Evolutionary conservation across 495 filamentous ascomycete genomes (phyloP).

Genomic region (Penicillium maclennaniae): DNA sequence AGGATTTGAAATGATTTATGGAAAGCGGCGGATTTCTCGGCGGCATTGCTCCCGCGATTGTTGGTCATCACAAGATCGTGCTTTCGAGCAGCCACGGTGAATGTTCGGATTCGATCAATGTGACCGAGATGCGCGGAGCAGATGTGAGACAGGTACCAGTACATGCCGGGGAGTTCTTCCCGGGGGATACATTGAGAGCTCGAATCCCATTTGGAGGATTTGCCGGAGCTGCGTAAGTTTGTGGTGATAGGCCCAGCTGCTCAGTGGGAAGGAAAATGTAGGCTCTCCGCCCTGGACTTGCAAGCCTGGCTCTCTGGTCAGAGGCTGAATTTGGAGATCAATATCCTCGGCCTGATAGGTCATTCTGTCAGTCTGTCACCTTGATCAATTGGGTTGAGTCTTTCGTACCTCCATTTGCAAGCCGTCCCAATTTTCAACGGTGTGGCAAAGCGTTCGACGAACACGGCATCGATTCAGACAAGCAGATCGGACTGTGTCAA

Average conservation of each 20-base stretch:
- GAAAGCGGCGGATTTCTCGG: constrained; percentile 36
- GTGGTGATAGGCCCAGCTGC: constrained; percentile 84
- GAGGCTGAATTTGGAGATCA: constrained; percentile 64
- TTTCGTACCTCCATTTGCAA: constrained; percentile 67
- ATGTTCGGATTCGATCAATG: constrained; percentile 67
- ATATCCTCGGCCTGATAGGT: constrained; percentile 60
- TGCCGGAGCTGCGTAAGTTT: constrained; percentile 84
- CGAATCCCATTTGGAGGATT: constrained; percentile 92
- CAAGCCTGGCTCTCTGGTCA: constrained; percentile 59
- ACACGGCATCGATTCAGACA: constrained; percentile 89
- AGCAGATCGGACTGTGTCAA: constrained; percentile 75
- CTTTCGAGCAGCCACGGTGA: constrained; percentile 39
- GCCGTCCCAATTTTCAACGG: constrained; percentile 76
- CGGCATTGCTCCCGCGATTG: not conserved
- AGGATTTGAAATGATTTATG: constrained; percentile 55
- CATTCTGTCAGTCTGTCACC: not conserved
- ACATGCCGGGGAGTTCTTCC: constrained; percentile 89
- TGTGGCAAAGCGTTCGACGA: constrained; percentile 77
- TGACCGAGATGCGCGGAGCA: constrained; percentile 51
- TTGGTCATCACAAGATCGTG: constrained; percentile 20
- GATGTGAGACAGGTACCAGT: constrained; percentile 64
- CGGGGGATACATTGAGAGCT: constrained; percentile 80
- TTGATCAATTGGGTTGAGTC: not conserved
- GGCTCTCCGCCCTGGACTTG: constrained; percentile 41
- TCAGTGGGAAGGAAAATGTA: constrained; percentile 67